phyloP scores from a whole-genome alignment of 2,329 filamentous ascomycete genomes.

The Tolypocladium amazonense region DNA sequence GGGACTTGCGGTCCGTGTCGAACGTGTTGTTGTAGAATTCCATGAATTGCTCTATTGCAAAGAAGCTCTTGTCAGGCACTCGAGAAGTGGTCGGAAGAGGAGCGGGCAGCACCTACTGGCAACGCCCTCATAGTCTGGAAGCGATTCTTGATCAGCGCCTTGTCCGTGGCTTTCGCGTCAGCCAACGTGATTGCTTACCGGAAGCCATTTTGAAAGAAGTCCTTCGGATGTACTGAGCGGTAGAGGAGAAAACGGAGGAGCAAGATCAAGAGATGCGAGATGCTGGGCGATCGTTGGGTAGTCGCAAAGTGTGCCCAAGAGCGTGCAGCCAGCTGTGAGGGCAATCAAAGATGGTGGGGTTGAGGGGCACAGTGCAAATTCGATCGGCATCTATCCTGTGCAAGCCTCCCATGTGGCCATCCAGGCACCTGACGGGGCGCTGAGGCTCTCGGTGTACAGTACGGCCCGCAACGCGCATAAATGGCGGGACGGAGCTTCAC shows the following conservation, averaged over 20 bases:
- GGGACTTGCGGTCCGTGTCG: slow-evolving; percentile 55
- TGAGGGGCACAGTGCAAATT: slow-evolving; percentile 27
- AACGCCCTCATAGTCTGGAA: slow-evolving; percentile 31
- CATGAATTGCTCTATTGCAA: slow-evolving; percentile 68
- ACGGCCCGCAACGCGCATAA: not conserved
- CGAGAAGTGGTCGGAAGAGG: slow-evolving; percentile 1
- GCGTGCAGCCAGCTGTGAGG: slow-evolving; percentile 5
- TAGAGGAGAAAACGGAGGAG: not conserved
- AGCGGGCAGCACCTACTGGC: slow-evolving; percentile 29
- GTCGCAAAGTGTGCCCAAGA: slow-evolving; percentile 23
- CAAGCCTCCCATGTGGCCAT: slow-evolving; percentile 6
- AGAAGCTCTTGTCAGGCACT: not conserved
- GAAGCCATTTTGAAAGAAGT: slow-evolving; percentile 19
- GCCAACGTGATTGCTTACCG: slow-evolving; percentile 14
- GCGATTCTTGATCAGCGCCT: slow-evolving; percentile 7
- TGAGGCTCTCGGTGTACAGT: not conserved
- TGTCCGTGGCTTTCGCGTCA: slow-evolving; percentile 6
- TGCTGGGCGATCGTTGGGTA: slow-evolving; percentile 9
- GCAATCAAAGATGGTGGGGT: slow-evolving; percentile 20
- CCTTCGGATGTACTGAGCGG: not conserved
- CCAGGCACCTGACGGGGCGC: not conserved
- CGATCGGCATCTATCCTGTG: slow-evolving; percentile 8
- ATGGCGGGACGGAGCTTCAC: not conserved
- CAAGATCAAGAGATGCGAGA: not conserved
- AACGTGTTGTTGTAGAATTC: slow-evolving; percentile 86